Evolutionary conservation across 495 filamentous ascomycete species (phyloP).

Genomic region (Tuber borchii): DNA sequence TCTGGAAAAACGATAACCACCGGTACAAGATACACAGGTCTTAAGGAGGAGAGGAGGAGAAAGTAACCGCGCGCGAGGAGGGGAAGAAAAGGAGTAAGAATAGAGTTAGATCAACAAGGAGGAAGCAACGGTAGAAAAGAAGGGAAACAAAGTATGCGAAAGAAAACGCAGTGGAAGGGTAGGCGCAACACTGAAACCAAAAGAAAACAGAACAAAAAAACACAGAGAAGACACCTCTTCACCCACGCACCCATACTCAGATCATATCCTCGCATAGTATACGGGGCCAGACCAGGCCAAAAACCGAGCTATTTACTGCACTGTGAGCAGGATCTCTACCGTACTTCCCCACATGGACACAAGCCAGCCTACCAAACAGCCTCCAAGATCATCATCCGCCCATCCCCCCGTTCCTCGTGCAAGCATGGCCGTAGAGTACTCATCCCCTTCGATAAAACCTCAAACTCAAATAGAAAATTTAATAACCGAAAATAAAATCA

Average conservation of each 20-base stretch:
- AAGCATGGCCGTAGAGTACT: neutral
- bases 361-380: neutral
- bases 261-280: neutral
- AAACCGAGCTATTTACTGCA: neutral
- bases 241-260: neutral
- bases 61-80: neutral
- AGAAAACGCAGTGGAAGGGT: neutral
- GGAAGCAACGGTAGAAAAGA: neutral
- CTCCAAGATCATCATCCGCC: neutral
- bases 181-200: neutral
- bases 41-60: neutral
- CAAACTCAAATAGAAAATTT: conserved; percentile 1
- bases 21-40: neutral
- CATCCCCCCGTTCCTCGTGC: neutral
- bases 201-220: neutral
- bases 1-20: neutral
- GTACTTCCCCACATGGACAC: neutral
- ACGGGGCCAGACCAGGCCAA: neutral
- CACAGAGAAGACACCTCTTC: neutral
- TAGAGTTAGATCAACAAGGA: neutral
- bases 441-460: neutral
- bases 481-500: conserved; percentile 5
- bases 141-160: neutral
- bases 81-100: neutral
- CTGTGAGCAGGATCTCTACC: neutral